Evolutionary conservation across 2,329 filamentous ascomycete species (phyloP).

Genomic region (Boeremia exigua): DNA sequence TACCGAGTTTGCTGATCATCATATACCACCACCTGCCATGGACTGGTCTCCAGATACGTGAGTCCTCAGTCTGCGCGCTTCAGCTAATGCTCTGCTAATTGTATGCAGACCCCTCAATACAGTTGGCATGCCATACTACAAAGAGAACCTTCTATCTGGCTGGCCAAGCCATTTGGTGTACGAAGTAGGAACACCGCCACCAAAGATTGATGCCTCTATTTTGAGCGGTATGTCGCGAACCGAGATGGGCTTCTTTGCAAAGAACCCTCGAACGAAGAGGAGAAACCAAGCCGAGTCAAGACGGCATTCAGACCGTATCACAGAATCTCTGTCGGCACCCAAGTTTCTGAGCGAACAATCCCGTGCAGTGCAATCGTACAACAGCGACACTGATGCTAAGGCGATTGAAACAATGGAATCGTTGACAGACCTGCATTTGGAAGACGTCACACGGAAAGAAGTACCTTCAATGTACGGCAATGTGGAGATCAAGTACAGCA

Average conservation of each 20-base stretch:
- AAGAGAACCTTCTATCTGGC: conserved; percentile 83
- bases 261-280: conserved; percentile 73
- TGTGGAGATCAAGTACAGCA: conserved; percentile 98
- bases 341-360: conserved; percentile 96
- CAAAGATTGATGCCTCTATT: conserved; percentile 74
- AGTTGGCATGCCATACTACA: conserved; percentile 92
- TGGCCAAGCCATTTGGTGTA: conserved; percentile 87
- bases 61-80: conserved; percentile 35
- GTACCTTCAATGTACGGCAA: conserved; percentile 89
- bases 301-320: conserved; percentile 64
- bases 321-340: conserved; percentile 73
- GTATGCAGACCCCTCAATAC: conserved; percentile 73
- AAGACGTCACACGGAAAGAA: conserved; percentile 76
- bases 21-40: conserved; percentile 64
- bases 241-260: conserved; percentile 79
- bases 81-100: conserved; percentile 6
- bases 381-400: conserved; percentile 38
- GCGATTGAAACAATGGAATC: conserved; percentile 65
- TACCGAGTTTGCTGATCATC: conserved; percentile 72
- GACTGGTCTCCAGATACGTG: conserved; percentile 76
- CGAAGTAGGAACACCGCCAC: conserved; percentile 83
- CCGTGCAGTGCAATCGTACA: conserved; percentile 61
- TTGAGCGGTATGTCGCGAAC: conserved; percentile 71
- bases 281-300: conserved; percentile 87
- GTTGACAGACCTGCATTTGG: conserved; percentile 72